Percentiles rank a stretch among this genome's conserved stretches.
Evolutionary conservation across 2,329 filamentous ascomycete species (phyloP).

Genomic region (Tolypocladium paradoxum): DNA sequence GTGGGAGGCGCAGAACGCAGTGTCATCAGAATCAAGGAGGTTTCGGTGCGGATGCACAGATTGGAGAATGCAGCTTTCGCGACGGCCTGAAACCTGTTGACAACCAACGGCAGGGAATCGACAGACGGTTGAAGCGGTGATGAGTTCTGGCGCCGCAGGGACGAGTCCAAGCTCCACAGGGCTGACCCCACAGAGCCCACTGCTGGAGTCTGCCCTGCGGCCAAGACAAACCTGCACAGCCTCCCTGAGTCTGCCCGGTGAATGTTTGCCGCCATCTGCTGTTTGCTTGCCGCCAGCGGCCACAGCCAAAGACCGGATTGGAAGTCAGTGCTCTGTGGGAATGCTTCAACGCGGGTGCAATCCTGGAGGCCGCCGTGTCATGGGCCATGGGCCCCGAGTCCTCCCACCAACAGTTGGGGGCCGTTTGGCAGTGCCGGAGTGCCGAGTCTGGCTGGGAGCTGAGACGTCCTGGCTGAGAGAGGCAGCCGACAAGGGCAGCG

Average conservation of each 20-base stretch:
- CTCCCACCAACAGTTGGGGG: background rate
- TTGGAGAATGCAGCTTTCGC: background rate
- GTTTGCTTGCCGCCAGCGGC: no score
- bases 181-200: background rate
- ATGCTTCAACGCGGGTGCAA: background rate
- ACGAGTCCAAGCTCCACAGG: background rate
- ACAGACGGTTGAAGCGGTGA: background rate
- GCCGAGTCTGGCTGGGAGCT: background rate
- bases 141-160: background rate
- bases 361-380: background rate
- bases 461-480: background rate
- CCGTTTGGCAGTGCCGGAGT: background rate
- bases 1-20: background rate
- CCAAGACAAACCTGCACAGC: background rate
- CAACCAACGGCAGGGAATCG: background rate
- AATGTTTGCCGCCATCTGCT: no score
- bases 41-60: background rate
- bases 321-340: background rate
- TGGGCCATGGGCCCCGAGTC: background rate
- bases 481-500: background rate
- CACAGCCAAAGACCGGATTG: background rate
- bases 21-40: background rate
- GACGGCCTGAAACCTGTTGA: background rate
- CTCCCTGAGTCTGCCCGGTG: no score
- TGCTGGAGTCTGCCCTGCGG: background rate